Conservation (phyloP, 2,329 filamentous ascomycete species). For the Metarhizium rileyi region DNA sequence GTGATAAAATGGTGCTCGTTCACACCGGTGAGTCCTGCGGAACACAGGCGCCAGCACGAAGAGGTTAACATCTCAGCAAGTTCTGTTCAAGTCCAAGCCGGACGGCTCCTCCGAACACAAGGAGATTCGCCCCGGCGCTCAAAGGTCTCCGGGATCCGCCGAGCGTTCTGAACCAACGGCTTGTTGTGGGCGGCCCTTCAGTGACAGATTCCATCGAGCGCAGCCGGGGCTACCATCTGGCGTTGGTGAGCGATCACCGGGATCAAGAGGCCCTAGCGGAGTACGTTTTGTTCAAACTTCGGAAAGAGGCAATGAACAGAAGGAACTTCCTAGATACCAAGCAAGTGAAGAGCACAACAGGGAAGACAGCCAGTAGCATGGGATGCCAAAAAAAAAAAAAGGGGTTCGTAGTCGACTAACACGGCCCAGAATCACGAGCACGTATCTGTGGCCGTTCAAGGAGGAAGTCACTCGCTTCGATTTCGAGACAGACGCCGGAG, state of each 20-base stretch:
- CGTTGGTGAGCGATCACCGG: conserved; percentile 41
- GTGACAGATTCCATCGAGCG: conserved; percentile 40
- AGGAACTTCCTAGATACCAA: conserved; percentile 29
- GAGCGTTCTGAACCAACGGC: conserved; percentile 36
- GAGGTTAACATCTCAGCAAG: conserved; percentile 18
- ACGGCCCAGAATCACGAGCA: conserved; percentile 42
- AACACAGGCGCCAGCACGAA: neutral
- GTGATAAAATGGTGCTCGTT: conserved; percentile 21
- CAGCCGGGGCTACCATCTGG: conserved; percentile 43
- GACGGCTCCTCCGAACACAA: conserved; percentile 32
- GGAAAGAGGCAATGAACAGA: neutral
- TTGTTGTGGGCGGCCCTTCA: conserved; percentile 42
- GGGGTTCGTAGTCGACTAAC: too few species aligned
- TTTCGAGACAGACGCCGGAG: conserved; percentile 37
- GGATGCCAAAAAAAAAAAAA: too few species aligned
- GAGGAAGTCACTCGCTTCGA: conserved; percentile 45
- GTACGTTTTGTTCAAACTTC: neutral
- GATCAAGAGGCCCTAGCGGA: conserved; percentile 33
- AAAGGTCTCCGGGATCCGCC: conserved; percentile 37
- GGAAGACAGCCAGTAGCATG: conserved; percentile 17
- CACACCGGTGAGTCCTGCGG: conserved; percentile 20
- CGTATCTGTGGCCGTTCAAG: conserved; percentile 40
- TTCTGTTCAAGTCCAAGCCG: conserved; percentile 38
- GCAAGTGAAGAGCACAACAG: conserved; percentile 41
- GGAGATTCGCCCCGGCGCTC: conserved; percentile 34